These are phyloP conservation scores for Alloascoidea hylecoeti DNA, from an alignment of 805 yeast species.

Conservation along the genomic window DNA sequence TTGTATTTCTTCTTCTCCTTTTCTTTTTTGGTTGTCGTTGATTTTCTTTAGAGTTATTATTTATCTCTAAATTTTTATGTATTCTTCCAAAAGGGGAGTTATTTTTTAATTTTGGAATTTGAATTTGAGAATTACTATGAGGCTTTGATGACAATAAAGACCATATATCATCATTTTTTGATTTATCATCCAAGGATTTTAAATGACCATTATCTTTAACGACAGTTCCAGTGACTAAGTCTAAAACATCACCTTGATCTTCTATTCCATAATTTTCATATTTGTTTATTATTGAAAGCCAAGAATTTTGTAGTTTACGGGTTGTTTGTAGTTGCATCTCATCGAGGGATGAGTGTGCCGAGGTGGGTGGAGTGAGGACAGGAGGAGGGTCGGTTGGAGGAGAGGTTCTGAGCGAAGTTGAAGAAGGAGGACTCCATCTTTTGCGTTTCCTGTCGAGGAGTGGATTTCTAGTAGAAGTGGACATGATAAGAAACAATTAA, in stretches of 20 bases:
- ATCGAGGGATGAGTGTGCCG: too few species aligned
- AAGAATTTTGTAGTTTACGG: conserved; percentile 13
- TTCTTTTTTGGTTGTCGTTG: not conserved
- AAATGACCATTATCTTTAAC: conserved; percentile 60
- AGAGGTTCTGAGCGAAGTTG: too few species aligned
- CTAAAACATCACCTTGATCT: conserved; percentile 26
- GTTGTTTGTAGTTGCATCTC: conserved; percentile 7
- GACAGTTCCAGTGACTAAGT: conserved; percentile 48
- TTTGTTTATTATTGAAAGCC: conserved; percentile 19
- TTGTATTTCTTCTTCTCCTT: not conserved
- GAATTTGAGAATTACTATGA: too few species aligned
- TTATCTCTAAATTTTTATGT: not conserved
- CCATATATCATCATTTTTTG: not conserved
- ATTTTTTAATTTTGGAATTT: too few species aligned
- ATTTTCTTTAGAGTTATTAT: not conserved
- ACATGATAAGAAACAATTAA: too few species aligned
- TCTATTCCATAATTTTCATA: conserved; percentile 16
- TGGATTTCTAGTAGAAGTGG: too few species aligned
- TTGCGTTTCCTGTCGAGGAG: too few species aligned
- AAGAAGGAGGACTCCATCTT: too few species aligned
- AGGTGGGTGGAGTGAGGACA: too few species aligned
- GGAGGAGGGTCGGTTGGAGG: too few species aligned
- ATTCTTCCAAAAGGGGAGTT: too few species aligned
- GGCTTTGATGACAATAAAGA: not conserved
- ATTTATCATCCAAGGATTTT: conserved; percentile 21